Evolutionary conservation across 2,329 filamentous ascomycete genomes (phyloP).

Genomic region (Trichophyton benhamiae): DNA sequence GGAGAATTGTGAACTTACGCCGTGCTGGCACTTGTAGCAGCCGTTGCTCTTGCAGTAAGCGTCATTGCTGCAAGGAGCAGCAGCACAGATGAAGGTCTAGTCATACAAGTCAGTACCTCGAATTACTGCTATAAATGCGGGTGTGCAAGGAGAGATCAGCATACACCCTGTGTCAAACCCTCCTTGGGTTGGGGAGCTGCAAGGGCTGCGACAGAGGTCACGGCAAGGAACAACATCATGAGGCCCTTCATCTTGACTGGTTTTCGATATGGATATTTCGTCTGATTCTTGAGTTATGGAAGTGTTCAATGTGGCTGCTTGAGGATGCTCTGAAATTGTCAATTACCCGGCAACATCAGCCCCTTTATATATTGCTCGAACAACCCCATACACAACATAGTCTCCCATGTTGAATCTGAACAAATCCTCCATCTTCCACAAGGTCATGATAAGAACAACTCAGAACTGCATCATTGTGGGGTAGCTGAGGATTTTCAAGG

Average conservation of each 20-base stretch:
- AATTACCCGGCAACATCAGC: not conserved
- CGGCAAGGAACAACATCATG: slow-evolving; percentile 4
- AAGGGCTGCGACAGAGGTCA: slow-evolving; percentile 3
- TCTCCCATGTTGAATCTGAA: not conserved
- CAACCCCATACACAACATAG: too few species aligned
- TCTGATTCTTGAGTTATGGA: not conserved
- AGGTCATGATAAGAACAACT: not conserved
- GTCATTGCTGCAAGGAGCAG: slow-evolving; percentile 2
- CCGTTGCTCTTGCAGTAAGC: slow-evolving; percentile 2
- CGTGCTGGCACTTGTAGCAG: not conserved
- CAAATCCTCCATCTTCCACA: not conserved
- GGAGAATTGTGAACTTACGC: not conserved
- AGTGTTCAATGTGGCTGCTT: not conserved
- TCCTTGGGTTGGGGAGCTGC: slow-evolving; percentile 1
- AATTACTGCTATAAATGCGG: not conserved
- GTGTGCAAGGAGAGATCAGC: not conserved
- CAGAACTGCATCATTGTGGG: not conserved
- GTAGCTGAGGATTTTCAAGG: not conserved
- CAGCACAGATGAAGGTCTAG: slow-evolving; percentile 4
- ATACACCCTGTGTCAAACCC: not conserved
- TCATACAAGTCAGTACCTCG: not conserved
- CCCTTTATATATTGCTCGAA: not conserved
- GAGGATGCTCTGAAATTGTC: not conserved
- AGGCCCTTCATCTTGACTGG: slow-evolving; percentile 6
- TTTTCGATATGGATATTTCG: not conserved